Base-by-base conservation (phyloP, 2,329 filamentous ascomycete genomes). In the Dendryphion nanum region DNA sequence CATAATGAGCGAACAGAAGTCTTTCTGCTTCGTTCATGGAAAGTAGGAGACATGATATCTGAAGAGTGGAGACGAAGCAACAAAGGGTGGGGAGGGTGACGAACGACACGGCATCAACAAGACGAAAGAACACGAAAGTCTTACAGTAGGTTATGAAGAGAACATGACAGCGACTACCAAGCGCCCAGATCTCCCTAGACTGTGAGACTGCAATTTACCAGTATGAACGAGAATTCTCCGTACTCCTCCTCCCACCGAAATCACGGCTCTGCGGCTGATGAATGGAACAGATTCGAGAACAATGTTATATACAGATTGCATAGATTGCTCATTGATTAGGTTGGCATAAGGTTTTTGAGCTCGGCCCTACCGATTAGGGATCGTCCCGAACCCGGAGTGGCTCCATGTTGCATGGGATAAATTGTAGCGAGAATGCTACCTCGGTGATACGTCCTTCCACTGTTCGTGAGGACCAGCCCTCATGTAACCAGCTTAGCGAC, bases 261-360 rank as follows among this genome's bases (percentile, higher is more conserved):
- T 44, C 46, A 39, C 28, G 30, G 6, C n/a, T 30, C 32, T 31
- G 44, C 51, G 48, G 53, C 46, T 47, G 47, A 42, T 50, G 48
- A 45, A 31, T 41, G 40, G 40, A 34, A 45, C 18, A 35, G 15
- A 47, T 34, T 48, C 43, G 49, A 43, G 50, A 48, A 41, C 32
- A 42, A 32, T 37, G 36, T 46, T 50, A 48, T 39, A 51, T 45
- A 46, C 38, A 45, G 53, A 49, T 37, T 57, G 54, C 44, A 41
- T 60, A 60, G 30, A 61, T 61, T 63, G 44, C 42, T 32, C n/a
- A 33, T 61, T 59, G 44, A 59, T 63, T 59, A 53, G 44, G 40
- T 40, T 38, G 33, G 38, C 44, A 49, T 45, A 44, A 43, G 41
- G 42, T 34, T 41, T 47, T 51, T 36, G 44, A 42, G 42, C 38